These are phyloP conservation scores for Aschersonia sp. DNA, from an alignment of 2,329 filamentous ascomycete species.

Conservation along the genomic window DNA sequence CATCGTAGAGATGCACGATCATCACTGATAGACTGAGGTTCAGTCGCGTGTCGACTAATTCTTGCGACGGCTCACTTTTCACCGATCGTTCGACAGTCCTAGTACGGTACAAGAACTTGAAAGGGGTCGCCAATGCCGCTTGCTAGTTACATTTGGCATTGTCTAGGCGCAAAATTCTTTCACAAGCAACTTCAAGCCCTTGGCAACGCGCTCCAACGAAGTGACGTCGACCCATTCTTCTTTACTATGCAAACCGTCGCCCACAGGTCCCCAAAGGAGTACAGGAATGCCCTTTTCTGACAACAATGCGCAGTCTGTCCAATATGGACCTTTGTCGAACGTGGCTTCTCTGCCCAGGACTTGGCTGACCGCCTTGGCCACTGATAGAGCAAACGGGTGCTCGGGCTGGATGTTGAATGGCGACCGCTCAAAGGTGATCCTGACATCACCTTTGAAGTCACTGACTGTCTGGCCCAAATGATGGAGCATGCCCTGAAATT, in stretches of 20 bases:
- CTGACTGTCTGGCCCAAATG: slow-evolving; percentile 15
- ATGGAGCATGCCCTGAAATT: slow-evolving; percentile 22
- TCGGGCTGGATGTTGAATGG: slow-evolving; percentile 22
- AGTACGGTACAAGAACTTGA: background rate
- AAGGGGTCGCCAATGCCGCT: background rate
- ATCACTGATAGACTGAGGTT: too few species aligned
- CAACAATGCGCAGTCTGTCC: slow-evolving; percentile 37
- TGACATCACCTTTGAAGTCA: slow-evolving; percentile 24
- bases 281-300: slow-evolving; percentile 27
- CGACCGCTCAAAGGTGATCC: slow-evolving; percentile 25
- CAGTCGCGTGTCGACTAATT: too few species aligned
- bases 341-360: slow-evolving; percentile 12
- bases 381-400: slow-evolving; percentile 24
- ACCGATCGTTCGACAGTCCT: background rate
- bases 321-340: slow-evolving; percentile 21
- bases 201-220: slow-evolving; percentile 21
- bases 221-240: slow-evolving; percentile 33
- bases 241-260: slow-evolving; percentile 33
- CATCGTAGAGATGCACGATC: too few species aligned
- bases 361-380: slow-evolving; percentile 12
- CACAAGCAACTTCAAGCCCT: slow-evolving; percentile 8
- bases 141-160: background rate
- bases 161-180: background rate
- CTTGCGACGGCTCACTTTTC: too few species aligned
- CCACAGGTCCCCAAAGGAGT: slow-evolving; percentile 30